These are phyloP conservation scores for Dictyophora rubrovolvata DNA, from an alignment of 768 basidiomycete genomes.

Conservation along the genomic window DNA sequence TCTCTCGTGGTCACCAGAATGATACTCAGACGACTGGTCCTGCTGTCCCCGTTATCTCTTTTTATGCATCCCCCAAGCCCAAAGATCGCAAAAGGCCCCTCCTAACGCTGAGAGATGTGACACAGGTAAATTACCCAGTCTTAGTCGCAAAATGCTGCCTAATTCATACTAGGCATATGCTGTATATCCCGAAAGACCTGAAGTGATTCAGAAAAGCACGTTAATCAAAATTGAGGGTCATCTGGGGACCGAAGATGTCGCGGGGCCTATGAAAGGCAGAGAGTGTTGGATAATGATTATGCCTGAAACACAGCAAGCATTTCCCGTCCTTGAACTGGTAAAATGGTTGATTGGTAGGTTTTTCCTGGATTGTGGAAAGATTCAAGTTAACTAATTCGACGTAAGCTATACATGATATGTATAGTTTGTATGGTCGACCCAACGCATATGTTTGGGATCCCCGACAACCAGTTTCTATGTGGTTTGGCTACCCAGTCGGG, in stretches of 20 bases:
- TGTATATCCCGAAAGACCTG: slow-evolving; percentile 93
- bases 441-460: slow-evolving; percentile 84
- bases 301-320: slow-evolving; percentile 50
- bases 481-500: slow-evolving; percentile 92
- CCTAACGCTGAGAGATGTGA: slow-evolving; percentile 56
- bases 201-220: slow-evolving; percentile 79
- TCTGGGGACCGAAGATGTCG: slow-evolving; percentile 67
- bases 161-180: slow-evolving; percentile 64
- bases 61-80: slow-evolving; percentile 54
- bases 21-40: slow-evolving; percentile 10
- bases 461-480: slow-evolving; percentile 66
- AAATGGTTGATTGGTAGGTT: slow-evolving; percentile 79
- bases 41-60: slow-evolving; percentile 35
- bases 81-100: slow-evolving; percentile 68
- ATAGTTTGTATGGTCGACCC: slow-evolving; percentile 83
- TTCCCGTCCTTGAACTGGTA: slow-evolving; percentile 62
- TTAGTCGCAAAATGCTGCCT: not conserved
- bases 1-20: slow-evolving; percentile 22
- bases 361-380: not conserved
- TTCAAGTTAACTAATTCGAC: slow-evolving; percentile 11
- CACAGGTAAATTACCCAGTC: slow-evolving; percentile 15
- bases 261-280: slow-evolving; percentile 52
- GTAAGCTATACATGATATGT: slow-evolving; percentile 77
- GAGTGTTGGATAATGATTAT: slow-evolving; percentile 87
- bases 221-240: slow-evolving; percentile 87